These are phyloP conservation scores for Entophlyctis helioformis DNA, from an alignment of 192 early-diverging fungal species.

Conservation along the genomic window DNA sequence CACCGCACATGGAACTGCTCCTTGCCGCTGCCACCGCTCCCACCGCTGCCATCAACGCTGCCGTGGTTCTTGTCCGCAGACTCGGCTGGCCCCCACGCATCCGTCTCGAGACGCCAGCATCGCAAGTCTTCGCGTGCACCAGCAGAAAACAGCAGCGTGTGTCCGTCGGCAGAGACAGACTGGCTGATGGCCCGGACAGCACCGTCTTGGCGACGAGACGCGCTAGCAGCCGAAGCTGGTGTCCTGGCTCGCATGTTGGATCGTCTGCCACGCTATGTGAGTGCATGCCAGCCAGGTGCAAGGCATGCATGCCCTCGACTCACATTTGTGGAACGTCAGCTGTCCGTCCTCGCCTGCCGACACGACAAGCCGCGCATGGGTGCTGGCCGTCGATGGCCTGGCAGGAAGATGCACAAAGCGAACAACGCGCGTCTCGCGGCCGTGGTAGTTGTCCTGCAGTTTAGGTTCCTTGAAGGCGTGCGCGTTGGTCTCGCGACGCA, in stretches of 20 bases:
- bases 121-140: constrained; percentile 52
- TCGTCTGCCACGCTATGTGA: not conserved
- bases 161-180: constrained; percentile 9
- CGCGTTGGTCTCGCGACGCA: constrained; percentile 14
- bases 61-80: no score
- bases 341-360: constrained; percentile 21
- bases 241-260: not conserved
- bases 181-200: constrained; percentile 17
- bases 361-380: constrained; percentile 1
- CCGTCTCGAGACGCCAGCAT: constrained; percentile 43
- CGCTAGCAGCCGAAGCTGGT: constrained; percentile 23
- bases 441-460: constrained; percentile 48
- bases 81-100: no score
- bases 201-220: constrained; percentile 31
- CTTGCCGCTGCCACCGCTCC: no score
- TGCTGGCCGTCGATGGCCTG: not conserved
- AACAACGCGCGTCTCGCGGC: constrained; percentile 47
- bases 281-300: not conserved
- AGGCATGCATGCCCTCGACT: not conserved
- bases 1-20: constrained; percentile 30
- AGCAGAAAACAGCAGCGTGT: constrained; percentile 38
- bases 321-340: constrained; percentile 14
- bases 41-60: no score
- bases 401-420: constrained; percentile 31
- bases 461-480: constrained; percentile 38